Conservation (phyloP, 768 basidiomycete species). For the Tricholoma hemisulphureum region DNA sequence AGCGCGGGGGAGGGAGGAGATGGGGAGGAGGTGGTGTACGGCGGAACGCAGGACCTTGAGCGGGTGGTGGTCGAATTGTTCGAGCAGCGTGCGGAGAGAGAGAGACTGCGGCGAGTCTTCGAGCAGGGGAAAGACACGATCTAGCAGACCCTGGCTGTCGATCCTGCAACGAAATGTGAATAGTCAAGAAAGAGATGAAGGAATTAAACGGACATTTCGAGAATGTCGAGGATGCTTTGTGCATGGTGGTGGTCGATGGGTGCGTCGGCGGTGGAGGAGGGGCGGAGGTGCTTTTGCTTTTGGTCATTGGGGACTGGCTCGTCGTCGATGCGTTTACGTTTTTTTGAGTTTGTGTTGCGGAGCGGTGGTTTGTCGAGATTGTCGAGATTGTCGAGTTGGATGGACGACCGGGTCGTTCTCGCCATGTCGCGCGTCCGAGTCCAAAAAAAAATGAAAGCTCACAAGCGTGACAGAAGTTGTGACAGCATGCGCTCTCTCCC, state of each 20-base stretch:
- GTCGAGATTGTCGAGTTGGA: slow-evolving; percentile 34
- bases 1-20: slow-evolving; percentile 66
- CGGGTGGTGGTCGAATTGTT: slow-evolving; percentile 50
- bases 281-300: slow-evolving; percentile 45
- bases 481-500: slow-evolving; percentile 53
- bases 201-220: slow-evolving; percentile 46
- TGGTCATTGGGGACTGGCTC: slow-evolving; percentile 45
- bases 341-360: too few relatives aligned
- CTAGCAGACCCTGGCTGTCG: slow-evolving; percentile 74
- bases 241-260: slow-evolving; percentile 35
- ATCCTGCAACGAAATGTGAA: slow-evolving; percentile 38
- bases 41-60: slow-evolving; percentile 61
- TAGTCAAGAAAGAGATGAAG: slow-evolving; percentile 1
- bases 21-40: slow-evolving; percentile 64
- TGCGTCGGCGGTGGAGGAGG: not conserved
- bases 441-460: slow-evolving; percentile 5
- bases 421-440: slow-evolving; percentile 54
- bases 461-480: not conserved
- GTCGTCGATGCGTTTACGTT: slow-evolving; percentile 70
- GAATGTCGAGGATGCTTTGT: slow-evolving; percentile 55
- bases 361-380: too few relatives aligned
- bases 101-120: slow-evolving; percentile 41
- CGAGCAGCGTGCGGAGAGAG: slow-evolving; percentile 56
- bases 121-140: slow-evolving; percentile 69
- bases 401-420: slow-evolving; percentile 65